These are phyloP conservation scores for Polyporus arcularius DNA, from an alignment of 768 basidiomycete genomes.

Conservation along the genomic window DNA sequence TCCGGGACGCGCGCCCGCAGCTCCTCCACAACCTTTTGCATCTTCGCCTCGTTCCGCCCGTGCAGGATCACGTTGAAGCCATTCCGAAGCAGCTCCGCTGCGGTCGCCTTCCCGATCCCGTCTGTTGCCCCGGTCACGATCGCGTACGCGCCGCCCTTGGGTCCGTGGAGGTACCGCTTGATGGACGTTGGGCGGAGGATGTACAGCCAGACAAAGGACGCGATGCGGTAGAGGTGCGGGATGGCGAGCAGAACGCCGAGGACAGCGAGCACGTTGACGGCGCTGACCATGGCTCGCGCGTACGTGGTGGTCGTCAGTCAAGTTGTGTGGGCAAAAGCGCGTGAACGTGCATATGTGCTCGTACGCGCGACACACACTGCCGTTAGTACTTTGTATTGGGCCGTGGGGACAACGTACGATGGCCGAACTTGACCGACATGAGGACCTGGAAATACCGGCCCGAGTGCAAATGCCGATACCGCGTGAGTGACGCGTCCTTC, in stretches of 20 bases:
- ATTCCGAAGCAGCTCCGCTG: slow-evolving; percentile 25
- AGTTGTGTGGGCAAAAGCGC: too few species aligned
- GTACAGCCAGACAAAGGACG: slow-evolving; percentile 25
- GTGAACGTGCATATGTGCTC: too few species aligned
- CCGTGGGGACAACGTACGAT: too few species aligned
- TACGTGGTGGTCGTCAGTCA: too few species aligned
- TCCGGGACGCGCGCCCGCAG: slow-evolving; percentile 10
- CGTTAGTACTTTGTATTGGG: too few species aligned
- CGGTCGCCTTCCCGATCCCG: slow-evolving; percentile 30
- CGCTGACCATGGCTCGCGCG: background rate
- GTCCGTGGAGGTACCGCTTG: slow-evolving; percentile 24
- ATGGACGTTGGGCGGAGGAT: slow-evolving; percentile 21
- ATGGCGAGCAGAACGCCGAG: slow-evolving; percentile 20
- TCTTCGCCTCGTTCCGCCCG: slow-evolving; percentile 28
- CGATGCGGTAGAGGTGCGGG: slow-evolving; percentile 19
- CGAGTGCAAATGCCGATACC: too few species aligned
- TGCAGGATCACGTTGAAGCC: slow-evolving; percentile 34
- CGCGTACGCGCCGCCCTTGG: slow-evolving; percentile 22
- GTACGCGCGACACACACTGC: too few species aligned
- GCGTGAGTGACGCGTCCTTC: too few species aligned
- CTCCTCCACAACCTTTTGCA: slow-evolving; percentile 24
- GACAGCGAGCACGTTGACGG: slow-evolving; percentile 7
- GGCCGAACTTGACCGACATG: too few species aligned
- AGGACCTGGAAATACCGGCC: too few species aligned
- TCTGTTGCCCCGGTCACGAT: slow-evolving; percentile 32